Evolutionary conservation across 345 rosid genomes (phyloP), one percentile per base, ranked within the genome.

Genomic region (Dovyalis caffra): DNA sequence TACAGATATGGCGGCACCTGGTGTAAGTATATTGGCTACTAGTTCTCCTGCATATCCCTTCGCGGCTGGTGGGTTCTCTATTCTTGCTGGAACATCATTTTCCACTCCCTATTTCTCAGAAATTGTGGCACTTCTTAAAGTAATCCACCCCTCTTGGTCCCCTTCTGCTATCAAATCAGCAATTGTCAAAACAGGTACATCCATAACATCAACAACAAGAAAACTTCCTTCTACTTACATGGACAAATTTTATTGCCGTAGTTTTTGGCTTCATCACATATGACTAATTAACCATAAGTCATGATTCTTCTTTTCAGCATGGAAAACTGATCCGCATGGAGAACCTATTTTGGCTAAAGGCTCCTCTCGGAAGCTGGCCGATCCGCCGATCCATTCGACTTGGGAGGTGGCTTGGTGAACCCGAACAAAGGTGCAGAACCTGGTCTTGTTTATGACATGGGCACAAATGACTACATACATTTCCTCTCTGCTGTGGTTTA

Each of bases 11-110:
- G 77, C 89, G 73, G 97, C 94, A 47, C 97, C 94, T 2, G 92
- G 91, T 58, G 90, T 81, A 66, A 87, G 87, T 73, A 90, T 91
- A 73, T 81, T 90, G 34, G 97, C 97, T 29, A 82, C 86, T 60
- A 68, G 73, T 56, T 79, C 73, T 26, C 85, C 86, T 25, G 69
- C 74, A 2, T 69, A 40, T 68, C 67, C 43, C 32, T 76, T 45
- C 5, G 73, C 60, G 11, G 83, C 80, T 38, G 67, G 72, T 2
- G 86, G 86, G 66, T 83, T 80, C 45, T 62, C 60, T 2, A 78
- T 85, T 34, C 78, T 80, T 78, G 78, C 97, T 10, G 94, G 94
- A 35, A 89, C 97, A 51, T 91, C 97, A 25, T 88, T 91, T 92
- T 70, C 94, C 38, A 72, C 92, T 69, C 94, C 97, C 63, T 85